Conservation (phyloP, 441 rosid genomes). For the Bocquillonia castaneifolia region DNA sequence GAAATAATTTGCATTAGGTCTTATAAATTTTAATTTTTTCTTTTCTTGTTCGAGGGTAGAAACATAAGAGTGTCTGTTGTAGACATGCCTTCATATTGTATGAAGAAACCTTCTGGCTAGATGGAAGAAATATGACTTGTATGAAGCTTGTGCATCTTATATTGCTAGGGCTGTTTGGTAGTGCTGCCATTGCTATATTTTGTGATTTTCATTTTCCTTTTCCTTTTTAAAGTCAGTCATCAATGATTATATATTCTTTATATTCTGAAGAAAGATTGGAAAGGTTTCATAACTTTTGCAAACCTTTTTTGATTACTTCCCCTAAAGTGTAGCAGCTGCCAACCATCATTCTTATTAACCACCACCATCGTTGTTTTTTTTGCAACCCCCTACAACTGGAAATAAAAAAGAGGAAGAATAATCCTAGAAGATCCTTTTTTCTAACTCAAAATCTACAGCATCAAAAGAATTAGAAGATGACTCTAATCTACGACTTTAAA, state of each 20-base stretch:
- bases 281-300: neutral
- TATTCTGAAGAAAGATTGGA: no score
- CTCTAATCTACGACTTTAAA: neutral
- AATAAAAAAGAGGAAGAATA: no score
- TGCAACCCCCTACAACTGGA: no score
- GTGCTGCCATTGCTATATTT: neutral
- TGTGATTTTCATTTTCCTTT: neutral
- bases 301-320: neutral
- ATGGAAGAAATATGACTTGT: neutral
- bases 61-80: neutral
- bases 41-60: neutral
- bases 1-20: neutral
- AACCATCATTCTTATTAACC: neutral
- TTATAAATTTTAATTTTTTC: constrained; percentile 3
- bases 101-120: neutral
- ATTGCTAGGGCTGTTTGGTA: neutral
- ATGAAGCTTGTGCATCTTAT: neutral
- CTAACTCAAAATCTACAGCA: no score
- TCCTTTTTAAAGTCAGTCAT: no score
- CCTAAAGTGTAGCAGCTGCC: neutral
- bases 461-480: neutral
- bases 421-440: no score
- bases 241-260: no score
- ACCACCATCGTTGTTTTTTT: no score
- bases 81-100: neutral